A percentile compares a stretch with the other conserved stretches of the same genome.
Evolutionary conservation across 805 yeast genomes (phyloP).

Genomic region (Saccharomycopsis malanga): DNA sequence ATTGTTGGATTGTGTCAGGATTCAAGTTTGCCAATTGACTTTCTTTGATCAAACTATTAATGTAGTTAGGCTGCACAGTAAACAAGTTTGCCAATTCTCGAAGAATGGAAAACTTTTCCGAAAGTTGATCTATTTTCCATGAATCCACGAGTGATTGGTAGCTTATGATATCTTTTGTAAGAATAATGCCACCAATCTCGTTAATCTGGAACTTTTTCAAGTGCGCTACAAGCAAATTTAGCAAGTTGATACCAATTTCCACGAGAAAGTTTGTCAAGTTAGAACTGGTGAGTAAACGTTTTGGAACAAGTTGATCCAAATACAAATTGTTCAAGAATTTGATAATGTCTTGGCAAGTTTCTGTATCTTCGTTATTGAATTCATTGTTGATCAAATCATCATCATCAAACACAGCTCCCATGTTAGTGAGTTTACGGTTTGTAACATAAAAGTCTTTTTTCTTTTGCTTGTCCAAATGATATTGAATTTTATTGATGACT

Average conservation of each 20-base stretch:
- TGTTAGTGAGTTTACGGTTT: constrained; percentile 22
- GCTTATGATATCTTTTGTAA: constrained; percentile 75
- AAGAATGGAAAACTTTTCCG: constrained; percentile 59
- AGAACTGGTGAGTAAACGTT: constrained; percentile 19
- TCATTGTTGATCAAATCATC: constrained; percentile 26
- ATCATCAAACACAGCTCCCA: neutral
- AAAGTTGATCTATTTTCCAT: constrained; percentile 56
- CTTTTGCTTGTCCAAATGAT: constrained; percentile 57
- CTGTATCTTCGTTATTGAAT: constrained; percentile 48
- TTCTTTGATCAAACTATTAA: constrained; percentile 72
- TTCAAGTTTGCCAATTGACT: constrained; percentile 67
- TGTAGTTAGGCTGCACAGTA: constrained; percentile 74
- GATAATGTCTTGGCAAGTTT: constrained; percentile 59
- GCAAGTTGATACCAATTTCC: constrained; percentile 52
- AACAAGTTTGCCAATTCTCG: constrained; percentile 80
- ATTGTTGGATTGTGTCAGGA: constrained; percentile 54
- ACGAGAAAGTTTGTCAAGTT: constrained; percentile 47
- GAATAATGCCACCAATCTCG: constrained; percentile 73
- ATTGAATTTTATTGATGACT: constrained; percentile 42
- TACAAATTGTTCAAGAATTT: constrained; percentile 41
- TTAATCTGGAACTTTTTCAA: constrained; percentile 69
- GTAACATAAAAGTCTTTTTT: constrained; percentile 56
- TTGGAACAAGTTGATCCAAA: constrained; percentile 19
- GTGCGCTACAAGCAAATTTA: constrained; percentile 58
- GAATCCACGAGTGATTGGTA: constrained; percentile 62